Conservation (phyloP, 331 rosid species). For the Ulmus americana region DNA sequence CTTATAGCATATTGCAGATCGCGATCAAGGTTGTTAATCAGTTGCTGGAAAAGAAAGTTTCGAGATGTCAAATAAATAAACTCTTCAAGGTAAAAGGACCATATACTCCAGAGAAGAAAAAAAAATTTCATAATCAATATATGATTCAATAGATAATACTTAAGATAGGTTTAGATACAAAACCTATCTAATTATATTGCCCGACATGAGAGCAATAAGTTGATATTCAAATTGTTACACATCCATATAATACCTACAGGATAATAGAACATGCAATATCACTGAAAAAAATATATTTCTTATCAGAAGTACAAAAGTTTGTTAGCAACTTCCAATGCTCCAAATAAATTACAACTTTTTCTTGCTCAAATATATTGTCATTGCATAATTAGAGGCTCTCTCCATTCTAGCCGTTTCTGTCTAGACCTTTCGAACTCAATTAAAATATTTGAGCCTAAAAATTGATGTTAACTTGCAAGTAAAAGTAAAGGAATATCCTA, state of each 20-base stretch:
- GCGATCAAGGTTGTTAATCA: slow-evolving; percentile 82
- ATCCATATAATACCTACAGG: too few relatives aligned
- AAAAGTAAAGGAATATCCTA: background rate
- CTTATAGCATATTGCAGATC: slow-evolving; percentile 88
- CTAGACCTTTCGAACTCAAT: background rate
- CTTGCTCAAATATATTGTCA: background rate
- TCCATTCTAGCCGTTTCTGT: background rate
- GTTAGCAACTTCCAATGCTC: background rate
- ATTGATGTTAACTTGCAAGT: background rate
- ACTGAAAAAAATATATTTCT: too few relatives aligned
- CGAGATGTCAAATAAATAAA: slow-evolving; percentile 29
- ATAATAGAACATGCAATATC: too few relatives aligned
- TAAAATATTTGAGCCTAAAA: background rate
- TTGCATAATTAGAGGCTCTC: background rate
- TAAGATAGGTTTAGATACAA: too few relatives aligned
- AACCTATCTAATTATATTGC: too few relatives aligned
- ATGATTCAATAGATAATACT: too few relatives aligned
- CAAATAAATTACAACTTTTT: background rate
- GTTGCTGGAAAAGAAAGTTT: slow-evolving; percentile 50
- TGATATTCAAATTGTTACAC: too few relatives aligned
- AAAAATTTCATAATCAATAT: background rate
- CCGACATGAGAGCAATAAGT: too few relatives aligned
- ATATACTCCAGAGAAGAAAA: background rate
- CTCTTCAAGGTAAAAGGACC: slow-evolving; percentile 8
- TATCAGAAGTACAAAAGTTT: background rate